A percentile compares a stretch with the other conserved stretches of the same genome.
phyloP scores from a whole-genome alignment of 176 grass and related monocot species.

The Aechmea fasciata region DNA sequence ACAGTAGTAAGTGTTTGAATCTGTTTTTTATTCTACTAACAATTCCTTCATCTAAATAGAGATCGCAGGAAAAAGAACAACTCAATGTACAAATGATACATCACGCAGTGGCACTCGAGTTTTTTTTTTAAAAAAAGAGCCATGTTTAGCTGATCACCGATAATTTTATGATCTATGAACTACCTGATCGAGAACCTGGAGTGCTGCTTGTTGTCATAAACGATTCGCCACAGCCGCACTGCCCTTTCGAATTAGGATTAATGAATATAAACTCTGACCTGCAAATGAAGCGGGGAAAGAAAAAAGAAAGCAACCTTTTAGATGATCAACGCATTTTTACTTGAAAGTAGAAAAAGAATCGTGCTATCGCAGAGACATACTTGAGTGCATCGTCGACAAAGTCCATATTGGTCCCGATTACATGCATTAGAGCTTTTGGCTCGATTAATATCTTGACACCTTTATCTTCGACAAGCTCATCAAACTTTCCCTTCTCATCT shows the following conservation, averaged over 20 bases:
- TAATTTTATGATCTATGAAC: not conserved
- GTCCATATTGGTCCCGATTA: constrained; percentile 93
- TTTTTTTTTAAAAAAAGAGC: no score
- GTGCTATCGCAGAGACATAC: constrained; percentile 22
- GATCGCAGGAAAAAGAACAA: no score
- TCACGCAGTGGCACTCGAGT: no score
- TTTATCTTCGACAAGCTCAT: constrained; percentile 73
- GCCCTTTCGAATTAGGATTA: constrained; percentile 80
- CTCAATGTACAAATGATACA: no score
- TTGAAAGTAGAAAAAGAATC: no score
- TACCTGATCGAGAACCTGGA: not conserved
- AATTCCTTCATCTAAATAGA: no score
- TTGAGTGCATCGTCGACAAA: constrained; percentile 60
- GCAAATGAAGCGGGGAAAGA: not conserved
- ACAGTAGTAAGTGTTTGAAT: no score
- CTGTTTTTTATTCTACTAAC: no score
- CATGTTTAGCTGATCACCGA: no score
- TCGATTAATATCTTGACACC: constrained; percentile 91
- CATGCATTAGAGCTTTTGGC: constrained; percentile 91
- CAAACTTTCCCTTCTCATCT: constrained; percentile 89
- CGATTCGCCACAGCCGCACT: constrained; percentile 87
- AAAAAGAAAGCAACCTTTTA: no score
- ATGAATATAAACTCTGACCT: constrained; percentile 92
- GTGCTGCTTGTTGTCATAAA: constrained; percentile 64
- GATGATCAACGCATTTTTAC: no score